These are phyloP conservation scores for Monosporascus sp. DNA, from an alignment of 2,329 filamentous ascomycete genomes.

Conservation along the genomic window DNA sequence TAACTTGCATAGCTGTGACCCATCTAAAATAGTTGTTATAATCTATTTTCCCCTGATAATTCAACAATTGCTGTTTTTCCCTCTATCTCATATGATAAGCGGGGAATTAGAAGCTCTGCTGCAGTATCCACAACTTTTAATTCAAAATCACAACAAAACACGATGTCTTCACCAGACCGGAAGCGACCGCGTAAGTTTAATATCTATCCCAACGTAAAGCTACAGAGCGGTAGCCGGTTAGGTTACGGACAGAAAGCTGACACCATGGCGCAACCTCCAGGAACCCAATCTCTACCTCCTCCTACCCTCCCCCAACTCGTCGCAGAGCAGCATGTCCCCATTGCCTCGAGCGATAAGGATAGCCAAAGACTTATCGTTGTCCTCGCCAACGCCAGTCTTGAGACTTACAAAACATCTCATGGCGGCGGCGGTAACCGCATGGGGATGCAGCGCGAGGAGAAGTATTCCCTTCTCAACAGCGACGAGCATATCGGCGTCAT, in stretches of 20 bases:
- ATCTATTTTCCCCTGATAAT: no score
- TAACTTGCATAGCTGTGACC: no score
- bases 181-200: not conserved
- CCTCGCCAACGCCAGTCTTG: constrained; percentile 91
- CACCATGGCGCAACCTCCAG: constrained; percentile 38
- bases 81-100: no score
- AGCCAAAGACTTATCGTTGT: constrained; percentile 90
- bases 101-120: no score
- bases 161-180: not conserved
- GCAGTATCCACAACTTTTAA: no score
- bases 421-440: constrained; percentile 56
- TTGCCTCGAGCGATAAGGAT: constrained; percentile 81
- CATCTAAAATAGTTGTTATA: no score
- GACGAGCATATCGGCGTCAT: constrained; percentile 99
- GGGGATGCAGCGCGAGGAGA: constrained; percentile 73
- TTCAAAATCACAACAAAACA: not conserved
- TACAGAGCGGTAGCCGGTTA: not conserved
- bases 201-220: not conserved
- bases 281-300: constrained; percentile 91
- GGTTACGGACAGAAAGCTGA: constrained; percentile 4
- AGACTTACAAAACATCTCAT: constrained; percentile 91
- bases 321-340: constrained; percentile 84
- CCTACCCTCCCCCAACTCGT: constrained; percentile 87
- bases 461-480: constrained; percentile 96
- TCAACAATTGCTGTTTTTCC: no score